A percentile compares a stretch with the other conserved stretches of the same genome.
Evolutionary conservation across 805 yeast genomes (phyloP).

Genomic region (Cyberlindnera galapagoensis): DNA sequence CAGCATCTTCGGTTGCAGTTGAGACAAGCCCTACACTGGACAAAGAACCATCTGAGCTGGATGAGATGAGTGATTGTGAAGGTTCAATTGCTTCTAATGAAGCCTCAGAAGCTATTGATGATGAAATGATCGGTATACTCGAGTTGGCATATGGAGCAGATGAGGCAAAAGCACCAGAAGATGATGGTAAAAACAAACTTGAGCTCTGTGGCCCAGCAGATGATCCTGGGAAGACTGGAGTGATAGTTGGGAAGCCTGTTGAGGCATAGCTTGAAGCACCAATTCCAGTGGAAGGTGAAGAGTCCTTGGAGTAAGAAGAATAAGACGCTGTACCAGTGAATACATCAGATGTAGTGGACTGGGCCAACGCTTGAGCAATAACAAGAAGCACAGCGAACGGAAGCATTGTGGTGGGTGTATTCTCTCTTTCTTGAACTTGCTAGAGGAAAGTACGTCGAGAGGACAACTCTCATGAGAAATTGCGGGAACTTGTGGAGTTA

Average conservation of each 20-base stretch:
- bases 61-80: too few relatives aligned
- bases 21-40: too few relatives aligned
- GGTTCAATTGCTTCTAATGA: too few relatives aligned
- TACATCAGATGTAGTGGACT: slow-evolving; percentile 16
- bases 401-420: slow-evolving; percentile 4
- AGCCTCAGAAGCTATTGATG: neutral
- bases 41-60: too few relatives aligned
- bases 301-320: slow-evolving; percentile 9
- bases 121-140: neutral
- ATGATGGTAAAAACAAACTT: neutral
- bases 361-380: slow-evolving; percentile 15
- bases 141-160: neutral
- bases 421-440: too few relatives aligned
- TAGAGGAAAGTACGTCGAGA: too few relatives aligned
- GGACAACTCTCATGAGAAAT: too few relatives aligned
- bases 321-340: slow-evolving; percentile 18
- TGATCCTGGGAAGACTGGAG: neutral
- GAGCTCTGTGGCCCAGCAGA: neutral
- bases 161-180: neutral
- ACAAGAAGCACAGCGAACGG: slow-evolving; percentile 8
- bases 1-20: neutral
- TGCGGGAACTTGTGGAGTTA: too few relatives aligned
- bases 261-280: neutral
- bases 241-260: neutral
- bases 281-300: slow-evolving; percentile 1